These are phyloP conservation scores for Cryptosporidium baileyi DNA, from an alignment of 169 alveolate genomes.

Conservation along the genomic window DNA sequence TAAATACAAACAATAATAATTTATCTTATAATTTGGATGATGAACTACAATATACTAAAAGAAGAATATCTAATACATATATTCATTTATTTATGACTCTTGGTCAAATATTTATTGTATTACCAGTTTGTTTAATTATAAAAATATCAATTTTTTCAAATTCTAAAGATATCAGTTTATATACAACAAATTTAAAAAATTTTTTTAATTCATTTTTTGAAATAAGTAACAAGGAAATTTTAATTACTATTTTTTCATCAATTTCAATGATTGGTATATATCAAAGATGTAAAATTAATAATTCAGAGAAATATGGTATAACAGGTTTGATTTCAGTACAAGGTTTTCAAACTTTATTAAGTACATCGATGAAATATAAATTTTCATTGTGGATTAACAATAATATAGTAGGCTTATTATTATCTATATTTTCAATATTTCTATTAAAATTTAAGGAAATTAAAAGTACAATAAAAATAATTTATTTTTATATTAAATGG, in stretches of 20 bases:
- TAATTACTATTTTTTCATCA: conserved; percentile 1
- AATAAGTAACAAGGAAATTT: neutral
- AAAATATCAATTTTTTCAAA: neutral
- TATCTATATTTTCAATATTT: neutral
- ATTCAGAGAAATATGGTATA: conserved; percentile 33
- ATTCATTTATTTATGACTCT: conserved; percentile 57
- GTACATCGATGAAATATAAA: conserved; percentile 2
- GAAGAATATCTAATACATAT: conserved; percentile 18
- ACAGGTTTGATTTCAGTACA: conserved; percentile 23
- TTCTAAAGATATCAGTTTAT: neutral
- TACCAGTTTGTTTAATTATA: conserved; percentile 14
- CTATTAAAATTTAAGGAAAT: conserved; percentile 31
- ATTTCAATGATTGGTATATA: conserved; percentile 63
- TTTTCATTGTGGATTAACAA: neutral
- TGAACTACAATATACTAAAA: neutral
- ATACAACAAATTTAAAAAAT: neutral
- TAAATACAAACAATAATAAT: neutral
- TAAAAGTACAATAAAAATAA: conserved; percentile 11
- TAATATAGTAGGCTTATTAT: neutral
- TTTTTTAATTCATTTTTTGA: neutral
- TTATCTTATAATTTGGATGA: neutral
- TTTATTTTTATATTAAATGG: conserved; percentile 40
- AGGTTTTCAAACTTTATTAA: conserved; percentile 46
- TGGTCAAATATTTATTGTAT: conserved; percentile 45
- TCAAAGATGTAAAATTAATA: conserved; percentile 50